Evolutionary conservation across 345 rosid species (phyloP).

Genomic region (Fremontodendron californicum): DNA sequence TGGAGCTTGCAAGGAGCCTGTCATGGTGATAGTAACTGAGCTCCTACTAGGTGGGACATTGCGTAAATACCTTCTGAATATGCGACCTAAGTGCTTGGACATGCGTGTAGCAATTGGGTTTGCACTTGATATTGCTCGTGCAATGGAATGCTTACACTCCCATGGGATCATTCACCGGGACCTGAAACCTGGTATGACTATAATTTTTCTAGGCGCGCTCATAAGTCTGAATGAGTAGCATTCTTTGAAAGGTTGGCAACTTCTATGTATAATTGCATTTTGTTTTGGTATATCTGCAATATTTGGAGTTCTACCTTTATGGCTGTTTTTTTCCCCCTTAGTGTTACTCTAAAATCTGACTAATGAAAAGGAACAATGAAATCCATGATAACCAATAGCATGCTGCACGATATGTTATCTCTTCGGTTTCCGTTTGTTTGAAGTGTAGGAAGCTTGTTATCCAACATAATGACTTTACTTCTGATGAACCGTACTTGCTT

Average conservation of each 20-base stretch:
- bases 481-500: background rate
- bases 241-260: background rate
- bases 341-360: background rate
- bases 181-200: slow-evolving; percentile 80
- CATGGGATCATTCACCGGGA: slow-evolving; percentile 98
- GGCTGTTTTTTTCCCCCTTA: background rate
- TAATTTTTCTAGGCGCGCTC: background rate
- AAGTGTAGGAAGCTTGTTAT: background rate
- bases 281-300: background rate
- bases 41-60: slow-evolving; percentile 85
- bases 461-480: background rate
- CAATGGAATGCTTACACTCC: slow-evolving; percentile 94
- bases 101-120: slow-evolving; percentile 65
- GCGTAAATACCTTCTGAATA: slow-evolving; percentile 69
- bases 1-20: slow-evolving; percentile 93
- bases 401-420: background rate
- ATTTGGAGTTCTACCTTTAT: background rate
- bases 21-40: slow-evolving; percentile 96
- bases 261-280: background rate
- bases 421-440: background rate
- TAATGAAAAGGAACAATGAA: background rate
- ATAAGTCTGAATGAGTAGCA: background rate
- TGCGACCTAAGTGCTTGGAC: slow-evolving; percentile 70
- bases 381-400: background rate
- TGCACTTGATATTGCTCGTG: slow-evolving; percentile 98